These are phyloP conservation scores for Penicillium glabrum DNA, from an alignment of 2,329 filamentous ascomycete species.

Conservation along the genomic window DNA sequence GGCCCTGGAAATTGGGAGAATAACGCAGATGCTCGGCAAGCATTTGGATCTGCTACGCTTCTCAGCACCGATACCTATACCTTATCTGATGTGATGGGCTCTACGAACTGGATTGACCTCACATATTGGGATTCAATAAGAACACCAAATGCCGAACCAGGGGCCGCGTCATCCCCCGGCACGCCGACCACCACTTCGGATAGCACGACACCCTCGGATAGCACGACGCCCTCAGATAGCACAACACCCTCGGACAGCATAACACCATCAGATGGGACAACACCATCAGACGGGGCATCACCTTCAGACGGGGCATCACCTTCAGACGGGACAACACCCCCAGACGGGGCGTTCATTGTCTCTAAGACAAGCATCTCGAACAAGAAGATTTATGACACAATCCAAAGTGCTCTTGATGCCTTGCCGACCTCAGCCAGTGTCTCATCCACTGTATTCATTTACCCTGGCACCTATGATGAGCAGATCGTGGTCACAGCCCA, in stretches of 20 bases:
- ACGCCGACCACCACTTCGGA: too few relatives aligned
- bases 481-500: constrained; percentile 40
- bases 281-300: constrained; percentile 5
- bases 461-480: constrained; percentile 42
- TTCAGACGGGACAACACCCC: constrained; percentile 23
- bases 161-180: too few relatives aligned
- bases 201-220: constrained; percentile 25
- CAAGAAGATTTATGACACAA: constrained; percentile 36
- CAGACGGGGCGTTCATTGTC: constrained; percentile 38
- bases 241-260: constrained; percentile 26
- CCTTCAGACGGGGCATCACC: constrained; percentile 6
- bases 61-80: too few relatives aligned
- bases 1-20: too few relatives aligned
- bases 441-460: constrained; percentile 39
- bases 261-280: constrained; percentile 22
- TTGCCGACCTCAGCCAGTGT: constrained; percentile 34
- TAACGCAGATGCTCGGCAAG: too few relatives aligned
- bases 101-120: too few relatives aligned
- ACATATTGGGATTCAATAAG: too few relatives aligned
- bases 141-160: too few relatives aligned
- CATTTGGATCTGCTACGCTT: too few relatives aligned
- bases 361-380: constrained; percentile 38
- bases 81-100: too few relatives aligned
- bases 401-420: constrained; percentile 38
- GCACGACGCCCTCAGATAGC: constrained; percentile 19